These are phyloP conservation scores for Tetracladium marchalianum DNA, from an alignment of 495 filamentous ascomycete species.

Conservation along the genomic window DNA sequence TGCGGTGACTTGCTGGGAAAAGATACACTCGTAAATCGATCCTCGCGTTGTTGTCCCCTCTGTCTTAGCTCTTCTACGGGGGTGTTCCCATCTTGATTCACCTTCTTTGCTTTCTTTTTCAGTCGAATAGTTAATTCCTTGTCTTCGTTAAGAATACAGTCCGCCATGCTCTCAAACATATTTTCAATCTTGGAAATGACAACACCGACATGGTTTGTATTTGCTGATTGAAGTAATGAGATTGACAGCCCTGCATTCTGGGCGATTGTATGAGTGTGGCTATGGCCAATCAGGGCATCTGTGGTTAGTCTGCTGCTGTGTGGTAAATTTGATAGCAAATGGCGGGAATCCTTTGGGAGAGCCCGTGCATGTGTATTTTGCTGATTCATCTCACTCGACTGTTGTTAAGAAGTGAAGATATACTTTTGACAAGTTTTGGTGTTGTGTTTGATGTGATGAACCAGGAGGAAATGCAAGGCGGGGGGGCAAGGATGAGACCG, in stretches of 20 bases:
- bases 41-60: constrained; percentile 16
- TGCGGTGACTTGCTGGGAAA: constrained; percentile 50
- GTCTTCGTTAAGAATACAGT: constrained; percentile 33
- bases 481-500: too few species aligned
- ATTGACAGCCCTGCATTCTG: neutral
- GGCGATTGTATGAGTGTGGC: neutral
- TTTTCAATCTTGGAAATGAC: constrained; percentile 42
- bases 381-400: too few species aligned
- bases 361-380: too few species aligned
- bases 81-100: too few species aligned
- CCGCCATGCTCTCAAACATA: constrained; percentile 40
- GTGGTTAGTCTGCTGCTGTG: neutral
- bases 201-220: constrained; percentile 9
- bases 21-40: constrained; percentile 11
- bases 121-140: constrained; percentile 36
- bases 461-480: too few species aligned
- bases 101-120: constrained; percentile 16
- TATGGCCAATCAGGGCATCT: neutral
- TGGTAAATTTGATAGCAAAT: neutral
- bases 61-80: neutral
- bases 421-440: too few species aligned
- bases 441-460: too few species aligned
- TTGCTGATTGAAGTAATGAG: neutral
- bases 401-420: too few species aligned
- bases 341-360: too few species aligned